Conservation (phyloP, 2,329 filamentous ascomycete species). For the Colletotrichum echinochloae region DNA sequence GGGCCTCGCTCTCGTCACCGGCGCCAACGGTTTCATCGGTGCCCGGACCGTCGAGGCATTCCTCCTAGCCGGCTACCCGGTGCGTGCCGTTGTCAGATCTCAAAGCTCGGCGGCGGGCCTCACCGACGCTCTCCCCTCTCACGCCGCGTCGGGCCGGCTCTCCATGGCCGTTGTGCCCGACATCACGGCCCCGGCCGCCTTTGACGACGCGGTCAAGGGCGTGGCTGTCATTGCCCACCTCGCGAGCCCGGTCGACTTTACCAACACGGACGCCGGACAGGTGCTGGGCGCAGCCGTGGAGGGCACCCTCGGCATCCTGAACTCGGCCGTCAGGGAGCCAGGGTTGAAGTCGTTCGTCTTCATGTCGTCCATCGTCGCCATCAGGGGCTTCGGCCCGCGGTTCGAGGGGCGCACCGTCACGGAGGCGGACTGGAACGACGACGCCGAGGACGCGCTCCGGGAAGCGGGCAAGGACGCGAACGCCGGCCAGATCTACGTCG, state of each 20-base stretch:
- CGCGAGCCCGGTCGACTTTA: slow-evolving; percentile 53
- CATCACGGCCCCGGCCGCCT: slow-evolving; percentile 50
- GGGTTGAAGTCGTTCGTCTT: slow-evolving; percentile 52
- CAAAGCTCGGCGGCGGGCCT: slow-evolving; percentile 41
- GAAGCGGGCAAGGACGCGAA: slow-evolving; percentile 38
- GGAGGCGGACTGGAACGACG: slow-evolving; percentile 49
- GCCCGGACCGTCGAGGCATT: slow-evolving; percentile 51
- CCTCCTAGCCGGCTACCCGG: slow-evolving; percentile 52
- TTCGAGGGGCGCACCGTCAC: slow-evolving; percentile 38
- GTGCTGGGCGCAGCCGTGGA: slow-evolving; percentile 55
- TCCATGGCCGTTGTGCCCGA: slow-evolving; percentile 50
- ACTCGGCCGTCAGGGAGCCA: slow-evolving; percentile 54
- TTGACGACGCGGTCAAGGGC: slow-evolving; percentile 51
- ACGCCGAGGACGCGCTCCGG: slow-evolving; percentile 47
- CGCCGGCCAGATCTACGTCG: slow-evolving; percentile 44
- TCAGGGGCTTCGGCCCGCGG: slow-evolving; percentile 16
- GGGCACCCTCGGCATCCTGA: slow-evolving; percentile 53
- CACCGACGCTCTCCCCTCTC: slow-evolving; percentile 40
- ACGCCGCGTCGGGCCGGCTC: slow-evolving; percentile 41
- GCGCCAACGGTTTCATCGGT: slow-evolving; percentile 56
- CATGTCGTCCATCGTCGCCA: slow-evolving; percentile 45
- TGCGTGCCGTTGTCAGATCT: slow-evolving; percentile 54
- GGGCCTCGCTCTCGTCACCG: slow-evolving; percentile 50
- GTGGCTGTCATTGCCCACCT: slow-evolving; percentile 58
- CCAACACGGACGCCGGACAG: slow-evolving; percentile 54